Evolutionary conservation across 2,329 filamentous ascomycete species (phyloP).

Genomic region (Pseudonectria foliicola): DNA sequence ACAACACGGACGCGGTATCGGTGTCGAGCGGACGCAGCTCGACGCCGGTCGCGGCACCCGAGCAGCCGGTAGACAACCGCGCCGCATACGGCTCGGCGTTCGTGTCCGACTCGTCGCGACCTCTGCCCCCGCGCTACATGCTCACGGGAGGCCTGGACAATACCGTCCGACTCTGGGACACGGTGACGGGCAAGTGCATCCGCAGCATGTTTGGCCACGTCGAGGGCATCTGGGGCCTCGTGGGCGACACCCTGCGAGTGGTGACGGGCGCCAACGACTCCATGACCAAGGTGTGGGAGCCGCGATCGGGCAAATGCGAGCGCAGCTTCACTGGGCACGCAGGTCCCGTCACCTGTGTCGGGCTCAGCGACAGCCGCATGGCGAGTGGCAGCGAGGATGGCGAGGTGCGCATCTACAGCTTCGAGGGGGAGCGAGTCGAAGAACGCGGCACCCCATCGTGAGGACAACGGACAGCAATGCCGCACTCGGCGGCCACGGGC

Average conservation of each 20-base stretch:
- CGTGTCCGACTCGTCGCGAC: constrained; percentile 51
- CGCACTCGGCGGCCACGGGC: too few relatives aligned
- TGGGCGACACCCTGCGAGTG: constrained; percentile 79
- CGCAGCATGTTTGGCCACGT: constrained; percentile 95
- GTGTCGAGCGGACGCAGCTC: constrained; percentile 40
- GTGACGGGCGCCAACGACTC: constrained; percentile 88
- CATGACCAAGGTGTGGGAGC: constrained; percentile 93
- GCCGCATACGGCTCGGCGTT: constrained; percentile 56
- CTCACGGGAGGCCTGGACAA: constrained; percentile 86
- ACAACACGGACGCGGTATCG: constrained; percentile 48
- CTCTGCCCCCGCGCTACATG: constrained; percentile 81
- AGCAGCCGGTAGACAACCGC: constrained; percentile 38
- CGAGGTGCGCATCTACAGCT: constrained; percentile 79
- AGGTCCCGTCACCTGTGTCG: constrained; percentile 88
- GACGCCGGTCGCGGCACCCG: constrained; percentile 28
- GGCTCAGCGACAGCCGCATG: constrained; percentile 81
- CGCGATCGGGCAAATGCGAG: constrained; percentile 83
- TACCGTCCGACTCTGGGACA: constrained; percentile 90
- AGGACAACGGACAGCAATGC: too few relatives aligned
- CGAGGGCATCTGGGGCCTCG: constrained; percentile 91
- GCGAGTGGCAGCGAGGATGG: constrained; percentile 91
- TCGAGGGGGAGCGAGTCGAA: constrained; percentile 47
- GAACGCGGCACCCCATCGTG: constrained; percentile 46
- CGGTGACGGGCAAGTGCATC: constrained; percentile 70
- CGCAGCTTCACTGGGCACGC: constrained; percentile 86